phyloP scores from a whole-genome alignment of 73 alveolate species.

The Tetrahymena thermophila region DNA sequence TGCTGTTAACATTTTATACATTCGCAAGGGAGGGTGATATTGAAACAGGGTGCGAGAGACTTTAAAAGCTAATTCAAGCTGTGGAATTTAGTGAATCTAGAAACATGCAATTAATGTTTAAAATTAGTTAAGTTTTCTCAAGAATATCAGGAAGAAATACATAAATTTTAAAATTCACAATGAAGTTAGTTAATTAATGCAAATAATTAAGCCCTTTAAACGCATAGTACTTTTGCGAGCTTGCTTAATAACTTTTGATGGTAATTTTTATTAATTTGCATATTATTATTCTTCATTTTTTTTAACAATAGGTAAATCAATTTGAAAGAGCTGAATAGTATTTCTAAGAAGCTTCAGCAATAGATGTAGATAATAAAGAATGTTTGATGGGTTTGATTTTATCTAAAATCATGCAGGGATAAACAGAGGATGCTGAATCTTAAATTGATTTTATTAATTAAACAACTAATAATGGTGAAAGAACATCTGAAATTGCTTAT shows the following conservation, averaged over 20 bases:
- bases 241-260: constrained; percentile 71
- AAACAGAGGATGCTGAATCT: constrained; percentile 91
- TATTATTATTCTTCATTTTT: background rate
- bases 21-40: constrained; percentile 90
- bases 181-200: constrained; percentile 70
- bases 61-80: constrained; percentile 77
- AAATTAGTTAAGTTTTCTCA: constrained; percentile 70
- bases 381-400: constrained; percentile 89
- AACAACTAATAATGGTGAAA: constrained; percentile 62
- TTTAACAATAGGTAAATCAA: constrained; percentile 49
- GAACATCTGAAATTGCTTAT: constrained; percentile 62
- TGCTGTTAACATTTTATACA: constrained; percentile 65
- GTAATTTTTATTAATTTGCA: background rate
- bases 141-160: constrained; percentile 88
- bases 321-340: constrained; percentile 72
- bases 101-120: constrained; percentile 76
- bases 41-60: constrained; percentile 79
- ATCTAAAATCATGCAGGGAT: constrained; percentile 84
- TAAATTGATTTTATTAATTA: constrained; percentile 86
- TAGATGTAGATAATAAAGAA: constrained; percentile 84
- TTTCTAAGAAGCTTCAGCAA: constrained; percentile 82
- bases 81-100: constrained; percentile 75
- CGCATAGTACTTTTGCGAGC: constrained; percentile 73
- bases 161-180: constrained; percentile 60
- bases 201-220: constrained; percentile 68